Conservation (phyloP, 2,329 filamentous ascomycete species). For the Penicillium brevicompactum region DNA sequence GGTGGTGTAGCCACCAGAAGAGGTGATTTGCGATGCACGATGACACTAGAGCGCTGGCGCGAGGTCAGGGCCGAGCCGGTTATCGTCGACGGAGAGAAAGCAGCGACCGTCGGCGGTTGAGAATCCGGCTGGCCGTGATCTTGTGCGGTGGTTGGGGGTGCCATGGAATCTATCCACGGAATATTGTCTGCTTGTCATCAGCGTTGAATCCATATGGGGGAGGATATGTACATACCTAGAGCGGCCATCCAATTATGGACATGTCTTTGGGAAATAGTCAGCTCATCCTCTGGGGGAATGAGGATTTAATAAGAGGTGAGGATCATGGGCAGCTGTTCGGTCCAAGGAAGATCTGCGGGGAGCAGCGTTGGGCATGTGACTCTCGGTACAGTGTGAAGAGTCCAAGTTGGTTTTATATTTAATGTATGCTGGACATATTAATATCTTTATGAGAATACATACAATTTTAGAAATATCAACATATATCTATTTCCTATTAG, state of each 20-base stretch:
- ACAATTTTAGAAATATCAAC: neutral
- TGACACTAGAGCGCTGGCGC: constrained; percentile 82
- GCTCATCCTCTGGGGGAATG: constrained; percentile 30
- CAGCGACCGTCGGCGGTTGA: constrained; percentile 74
- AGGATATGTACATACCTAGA: constrained; percentile 42
- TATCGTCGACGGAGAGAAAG: constrained; percentile 84
- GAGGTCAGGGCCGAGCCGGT: constrained; percentile 68
- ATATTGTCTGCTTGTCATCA: constrained; percentile 43
- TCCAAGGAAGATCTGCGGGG: constrained; percentile 27
- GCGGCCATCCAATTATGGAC: constrained; percentile 52
- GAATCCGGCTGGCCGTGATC: constrained; percentile 43
- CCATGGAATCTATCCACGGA: constrained; percentile 59
- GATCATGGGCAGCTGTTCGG: constrained; percentile 18
- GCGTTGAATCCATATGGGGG: constrained; percentile 13
- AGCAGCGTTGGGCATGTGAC: constrained; percentile 25
- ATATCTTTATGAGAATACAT: neutral
- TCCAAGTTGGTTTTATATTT: neutral
- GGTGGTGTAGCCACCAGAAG: constrained; percentile 90
- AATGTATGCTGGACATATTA: neutral
- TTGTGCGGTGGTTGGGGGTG: constrained; percentile 43
- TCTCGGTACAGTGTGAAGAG: constrained; percentile 7
- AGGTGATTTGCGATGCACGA: constrained; percentile 96
- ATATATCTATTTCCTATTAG: no score
- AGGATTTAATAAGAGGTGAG: constrained; percentile 14
- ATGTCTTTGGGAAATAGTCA: constrained; percentile 31